Conservation (phyloP, 768 basidiomycete genomes). For the Obba rivulosa region DNA sequence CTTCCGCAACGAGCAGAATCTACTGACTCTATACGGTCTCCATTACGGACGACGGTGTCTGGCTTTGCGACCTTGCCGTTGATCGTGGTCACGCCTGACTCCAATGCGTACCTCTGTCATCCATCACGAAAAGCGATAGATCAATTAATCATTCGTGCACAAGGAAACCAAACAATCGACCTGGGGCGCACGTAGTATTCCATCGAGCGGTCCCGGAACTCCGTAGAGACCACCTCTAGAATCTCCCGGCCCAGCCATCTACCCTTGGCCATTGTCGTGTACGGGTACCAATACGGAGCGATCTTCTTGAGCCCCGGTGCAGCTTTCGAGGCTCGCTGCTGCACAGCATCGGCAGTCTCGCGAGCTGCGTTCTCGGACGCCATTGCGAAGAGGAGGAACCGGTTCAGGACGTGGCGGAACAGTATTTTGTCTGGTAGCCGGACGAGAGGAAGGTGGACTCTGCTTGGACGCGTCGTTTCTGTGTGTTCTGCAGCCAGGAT, state of each 20-base stretch:
- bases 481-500: no score
- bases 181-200: slow-evolving; percentile 83
- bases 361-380: slow-evolving; percentile 13
- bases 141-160: background rate
- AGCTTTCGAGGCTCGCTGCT: background rate
- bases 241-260: slow-evolving; percentile 87
- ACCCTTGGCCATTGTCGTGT: slow-evolving; percentile 88
- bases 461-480: background rate
- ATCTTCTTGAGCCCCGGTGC: slow-evolving; percentile 64
- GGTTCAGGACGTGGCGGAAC: slow-evolving; percentile 51
- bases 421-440: slow-evolving; percentile 46
- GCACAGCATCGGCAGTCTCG: background rate
- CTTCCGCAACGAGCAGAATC: background rate
- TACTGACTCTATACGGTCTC: slow-evolving; percentile 85
- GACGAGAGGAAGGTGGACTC: slow-evolving; percentile 34
- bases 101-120: slow-evolving; percentile 60
- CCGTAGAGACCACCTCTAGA: slow-evolving; percentile 88
- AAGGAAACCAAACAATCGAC: background rate
- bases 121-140: background rate
- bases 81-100: slow-evolving; percentile 91
- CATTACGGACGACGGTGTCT: slow-evolving; percentile 74
- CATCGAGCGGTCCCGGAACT: slow-evolving; percentile 89
- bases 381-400: slow-evolving; percentile 50
- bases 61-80: slow-evolving; percentile 86
- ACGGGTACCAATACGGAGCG: slow-evolving; percentile 88